A percentile compares a stretch with the other conserved stretches of the same genome.
Conservation (phyloP, 345 rosid genomes). For the Xanthoceras sorbifolium region DNA sequence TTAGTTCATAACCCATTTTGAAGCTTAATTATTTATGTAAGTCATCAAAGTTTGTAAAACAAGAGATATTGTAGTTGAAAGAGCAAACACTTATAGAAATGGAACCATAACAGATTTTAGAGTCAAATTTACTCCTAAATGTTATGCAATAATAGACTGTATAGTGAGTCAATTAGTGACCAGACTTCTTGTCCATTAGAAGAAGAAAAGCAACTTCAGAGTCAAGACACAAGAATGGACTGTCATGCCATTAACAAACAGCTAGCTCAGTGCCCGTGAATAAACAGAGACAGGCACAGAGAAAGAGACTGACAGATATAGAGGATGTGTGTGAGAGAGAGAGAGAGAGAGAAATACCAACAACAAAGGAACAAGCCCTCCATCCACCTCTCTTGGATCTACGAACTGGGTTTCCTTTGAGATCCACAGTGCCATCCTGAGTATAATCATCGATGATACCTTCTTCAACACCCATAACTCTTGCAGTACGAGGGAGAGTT, state of each 20-base stretch:
- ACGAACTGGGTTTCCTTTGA: constrained; percentile 74
- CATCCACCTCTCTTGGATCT: constrained; percentile 85
- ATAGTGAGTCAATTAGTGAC: too few relatives aligned
- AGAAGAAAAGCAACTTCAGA: background rate
- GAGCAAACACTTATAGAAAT: too few relatives aligned
- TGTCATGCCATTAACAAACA: background rate
- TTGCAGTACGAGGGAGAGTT: background rate
- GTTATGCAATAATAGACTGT: too few relatives aligned
- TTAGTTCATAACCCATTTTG: too few relatives aligned
- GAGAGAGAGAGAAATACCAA: constrained; percentile 46
- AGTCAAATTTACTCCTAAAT: too few relatives aligned
- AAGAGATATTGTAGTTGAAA: too few relatives aligned
- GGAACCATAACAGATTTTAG: too few relatives aligned
- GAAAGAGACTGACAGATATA: too few relatives aligned
- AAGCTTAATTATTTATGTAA: too few relatives aligned
- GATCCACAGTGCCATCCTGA: constrained; percentile 89
- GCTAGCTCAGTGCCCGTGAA: background rate
- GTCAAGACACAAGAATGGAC: too few relatives aligned
- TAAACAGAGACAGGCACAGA: background rate
- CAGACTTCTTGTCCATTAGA: too few relatives aligned
- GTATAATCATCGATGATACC: constrained; percentile 61
- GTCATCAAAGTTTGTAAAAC: too few relatives aligned
- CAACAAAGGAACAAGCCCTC: constrained; percentile 82
- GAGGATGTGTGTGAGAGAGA: background rate
- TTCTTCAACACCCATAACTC: constrained; percentile 32